Evolutionary conservation across 805 yeast genomes (phyloP).

Genomic region (Yarrowia hollandica): DNA sequence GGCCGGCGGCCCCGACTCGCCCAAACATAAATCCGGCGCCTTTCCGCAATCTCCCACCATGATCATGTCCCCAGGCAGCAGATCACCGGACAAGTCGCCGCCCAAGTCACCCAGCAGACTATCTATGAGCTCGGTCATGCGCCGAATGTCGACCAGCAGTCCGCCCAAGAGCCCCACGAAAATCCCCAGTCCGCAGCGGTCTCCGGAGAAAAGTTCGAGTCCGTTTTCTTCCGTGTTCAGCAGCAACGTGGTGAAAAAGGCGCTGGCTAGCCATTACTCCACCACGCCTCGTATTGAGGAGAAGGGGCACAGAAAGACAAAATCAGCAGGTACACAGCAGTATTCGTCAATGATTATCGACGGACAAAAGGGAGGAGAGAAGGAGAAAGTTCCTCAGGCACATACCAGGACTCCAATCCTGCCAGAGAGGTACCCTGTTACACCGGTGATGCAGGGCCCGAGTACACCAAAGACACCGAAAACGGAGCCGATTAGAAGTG

Average conservation of each 20-base stretch:
- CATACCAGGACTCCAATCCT: not conserved
- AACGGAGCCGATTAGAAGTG: slow-evolving; percentile 6
- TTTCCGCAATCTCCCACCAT: not conserved
- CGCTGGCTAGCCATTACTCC: not conserved
- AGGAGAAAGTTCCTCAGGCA: not conserved
- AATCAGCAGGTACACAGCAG: not conserved
- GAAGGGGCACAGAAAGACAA: not conserved
- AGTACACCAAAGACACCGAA: not conserved
- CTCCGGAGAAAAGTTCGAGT: not conserved
- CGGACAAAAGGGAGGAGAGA: not conserved
- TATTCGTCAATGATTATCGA: slow-evolving; percentile 9
- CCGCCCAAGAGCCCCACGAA: slow-evolving; percentile 10
- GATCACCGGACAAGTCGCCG: slow-evolving; percentile 1
- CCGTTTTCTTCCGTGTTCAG: not conserved
- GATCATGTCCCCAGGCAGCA: slow-evolving; percentile 2
- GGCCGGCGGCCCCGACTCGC: slow-evolving; percentile 1
- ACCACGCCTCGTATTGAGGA: not conserved
- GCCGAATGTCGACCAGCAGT: not conserved
- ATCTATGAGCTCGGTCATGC: not conserved
- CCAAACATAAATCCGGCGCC: not conserved
- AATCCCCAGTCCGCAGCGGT: not conserved
- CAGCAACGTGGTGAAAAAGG: not conserved
- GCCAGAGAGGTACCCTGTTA: not conserved
- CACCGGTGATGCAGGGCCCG: not conserved
- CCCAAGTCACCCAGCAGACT: not conserved